These are phyloP conservation scores for Mycena albidolilacea DNA, from an alignment of 768 basidiomycete species.

Conservation along the genomic window DNA sequence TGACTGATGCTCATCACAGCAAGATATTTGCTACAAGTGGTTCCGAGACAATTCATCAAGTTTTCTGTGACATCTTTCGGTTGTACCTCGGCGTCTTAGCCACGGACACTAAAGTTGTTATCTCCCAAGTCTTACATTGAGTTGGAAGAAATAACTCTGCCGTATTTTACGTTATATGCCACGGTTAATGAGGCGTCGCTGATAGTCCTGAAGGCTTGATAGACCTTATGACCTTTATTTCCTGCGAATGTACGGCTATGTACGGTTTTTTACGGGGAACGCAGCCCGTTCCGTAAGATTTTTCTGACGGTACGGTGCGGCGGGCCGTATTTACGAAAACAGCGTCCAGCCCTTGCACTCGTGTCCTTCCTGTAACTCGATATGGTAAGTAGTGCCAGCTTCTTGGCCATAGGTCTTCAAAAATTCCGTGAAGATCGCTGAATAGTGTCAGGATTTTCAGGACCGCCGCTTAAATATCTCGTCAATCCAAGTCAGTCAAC, in stretches of 20 bases:
- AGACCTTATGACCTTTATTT: slow-evolving; percentile 11
- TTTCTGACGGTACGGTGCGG: no score
- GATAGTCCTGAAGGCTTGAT: slow-evolving; percentile 14
- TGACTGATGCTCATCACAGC: no score
- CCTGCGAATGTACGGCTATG: slow-evolving; percentile 6
- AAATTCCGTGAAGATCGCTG: slow-evolving; percentile 15
- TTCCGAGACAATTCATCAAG: no score
- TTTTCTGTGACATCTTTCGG: no score
- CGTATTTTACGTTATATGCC: slow-evolving; percentile 5
- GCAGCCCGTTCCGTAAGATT: no score
- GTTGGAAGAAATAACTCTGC: background rate
- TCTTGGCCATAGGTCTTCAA: slow-evolving; percentile 2
- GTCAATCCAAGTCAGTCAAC: slow-evolving; percentile 12
- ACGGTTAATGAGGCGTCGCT: slow-evolving; percentile 3
- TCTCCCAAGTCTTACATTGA: background rate
- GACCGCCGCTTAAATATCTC: slow-evolving; percentile 10
- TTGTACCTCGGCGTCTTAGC: no score
- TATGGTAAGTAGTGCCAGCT: slow-evolving; percentile 7
- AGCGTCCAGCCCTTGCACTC: background rate
- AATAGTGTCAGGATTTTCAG: slow-evolving; percentile 10
- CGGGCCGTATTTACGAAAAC: background rate
- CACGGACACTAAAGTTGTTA: no score
- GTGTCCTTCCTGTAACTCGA: slow-evolving; percentile 12
- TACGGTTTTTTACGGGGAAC: background rate
- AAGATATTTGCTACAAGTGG: no score